Evolutionary conservation across 371 early-diverging fungal genomes (phyloP).

Genomic region (Sporodiniella umbellata): DNA sequence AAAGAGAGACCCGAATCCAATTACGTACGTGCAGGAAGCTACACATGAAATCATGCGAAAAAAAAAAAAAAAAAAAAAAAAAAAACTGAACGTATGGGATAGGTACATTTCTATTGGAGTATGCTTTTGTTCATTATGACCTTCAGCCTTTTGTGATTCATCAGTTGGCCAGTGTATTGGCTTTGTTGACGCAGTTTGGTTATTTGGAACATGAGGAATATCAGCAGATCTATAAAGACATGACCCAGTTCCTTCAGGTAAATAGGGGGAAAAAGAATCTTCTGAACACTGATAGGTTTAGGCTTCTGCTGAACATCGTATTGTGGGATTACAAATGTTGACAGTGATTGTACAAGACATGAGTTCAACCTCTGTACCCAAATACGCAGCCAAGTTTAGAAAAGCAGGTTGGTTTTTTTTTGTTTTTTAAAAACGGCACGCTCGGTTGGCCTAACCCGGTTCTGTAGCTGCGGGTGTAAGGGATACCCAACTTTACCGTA

Average conservation of each 20-base stretch:
- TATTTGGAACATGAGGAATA: conserved; percentile 76
- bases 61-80: no score
- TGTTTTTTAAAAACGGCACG: no score
- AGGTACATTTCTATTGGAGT: conserved; percentile 62
- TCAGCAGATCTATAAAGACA: conserved; percentile 54
- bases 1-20: conserved; percentile 55
- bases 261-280: not conserved
- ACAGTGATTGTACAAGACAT: conserved; percentile 53
- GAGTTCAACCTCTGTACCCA: conserved; percentile 52
- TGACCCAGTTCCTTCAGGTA: conserved; percentile 66
- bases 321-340: conserved; percentile 58
- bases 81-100: not conserved
- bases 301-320: conserved; percentile 56
- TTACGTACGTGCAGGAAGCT: conserved; percentile 44
- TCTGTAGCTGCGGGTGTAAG: conserved; percentile 73
- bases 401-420: no score
- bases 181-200: conserved; percentile 72
- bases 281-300: conserved; percentile 15
- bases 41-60: not conserved
- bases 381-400: conserved; percentile 60
- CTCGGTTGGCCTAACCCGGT: not conserved
- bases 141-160: conserved; percentile 62
- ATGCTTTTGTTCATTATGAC: conserved; percentile 56
- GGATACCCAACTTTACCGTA: conserved; percentile 67
- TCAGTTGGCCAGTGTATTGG: conserved; percentile 64